Percentiles rank a stretch among this genome's conserved stretches.
Conservation (phyloP, 768 basidiomycete species). For the Rubroboletus satanas region DNA sequence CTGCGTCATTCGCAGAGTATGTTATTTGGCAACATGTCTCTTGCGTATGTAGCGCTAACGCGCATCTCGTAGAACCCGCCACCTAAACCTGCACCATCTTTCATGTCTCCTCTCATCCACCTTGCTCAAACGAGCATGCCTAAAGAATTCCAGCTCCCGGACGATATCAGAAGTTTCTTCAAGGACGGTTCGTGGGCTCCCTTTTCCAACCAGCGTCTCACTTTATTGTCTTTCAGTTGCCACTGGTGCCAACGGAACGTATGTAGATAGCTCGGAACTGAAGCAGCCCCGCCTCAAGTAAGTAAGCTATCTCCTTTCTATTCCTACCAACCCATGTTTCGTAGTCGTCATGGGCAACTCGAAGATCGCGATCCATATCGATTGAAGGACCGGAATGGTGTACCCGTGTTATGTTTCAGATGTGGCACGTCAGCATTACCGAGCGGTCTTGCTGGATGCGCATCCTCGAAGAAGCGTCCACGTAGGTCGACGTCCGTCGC, state of each 20-base stretch:
- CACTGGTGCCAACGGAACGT: slow-evolving; percentile 74
- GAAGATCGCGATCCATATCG: slow-evolving; percentile 91
- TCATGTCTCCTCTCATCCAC: slow-evolving; percentile 69
- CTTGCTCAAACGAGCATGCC: slow-evolving; percentile 68
- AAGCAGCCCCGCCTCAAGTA: slow-evolving; percentile 82
- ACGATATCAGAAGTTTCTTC: slow-evolving; percentile 78
- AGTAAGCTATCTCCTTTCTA: slow-evolving; percentile 29
- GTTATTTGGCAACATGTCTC: slow-evolving; percentile 13
- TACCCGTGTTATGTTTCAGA: slow-evolving; percentile 83
- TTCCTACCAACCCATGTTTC: slow-evolving; percentile 1
- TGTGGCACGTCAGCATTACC: slow-evolving; percentile 82
- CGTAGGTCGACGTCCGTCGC: slow-evolving; percentile 44
- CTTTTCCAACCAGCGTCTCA: slow-evolving; percentile 8
- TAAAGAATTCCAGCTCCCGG: slow-evolving; percentile 79
- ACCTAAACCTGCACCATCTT: slow-evolving; percentile 61
- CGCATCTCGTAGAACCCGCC: slow-evolving; percentile 50
- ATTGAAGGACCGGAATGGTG: slow-evolving; percentile 79
- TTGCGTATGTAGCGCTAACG: slow-evolving; percentile 12
- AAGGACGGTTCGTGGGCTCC: slow-evolving; percentile 66
- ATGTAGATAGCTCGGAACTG: slow-evolving; percentile 74
- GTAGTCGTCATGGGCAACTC: slow-evolving; percentile 78
- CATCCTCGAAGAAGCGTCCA: slow-evolving; percentile 52
- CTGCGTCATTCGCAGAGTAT: slow-evolving; percentile 64
- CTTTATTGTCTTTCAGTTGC: slow-evolving; percentile 51
- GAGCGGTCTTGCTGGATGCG: slow-evolving; percentile 45